A percentile compares a stretch with the other conserved stretches of the same genome.
phyloP scores from a whole-genome alignment of 1,284 basidiomycete genomes.

The Cryptococcus sp. region DNA sequence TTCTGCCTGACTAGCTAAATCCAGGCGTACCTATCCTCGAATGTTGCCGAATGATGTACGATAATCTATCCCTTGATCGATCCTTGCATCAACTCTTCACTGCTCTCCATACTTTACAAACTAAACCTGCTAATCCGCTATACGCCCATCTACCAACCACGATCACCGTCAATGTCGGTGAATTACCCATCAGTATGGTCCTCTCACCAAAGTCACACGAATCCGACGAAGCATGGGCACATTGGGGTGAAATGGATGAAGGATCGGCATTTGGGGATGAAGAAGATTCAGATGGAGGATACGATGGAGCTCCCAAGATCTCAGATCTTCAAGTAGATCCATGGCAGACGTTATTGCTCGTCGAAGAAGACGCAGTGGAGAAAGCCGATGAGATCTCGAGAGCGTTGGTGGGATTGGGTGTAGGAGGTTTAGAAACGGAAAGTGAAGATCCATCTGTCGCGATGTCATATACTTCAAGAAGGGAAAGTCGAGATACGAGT shows the following conservation, averaged over 20 bases:
- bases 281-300: conserved; percentile 56
- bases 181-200: conserved; percentile 71
- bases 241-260: conserved; percentile 52
- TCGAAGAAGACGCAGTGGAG: conserved; percentile 45
- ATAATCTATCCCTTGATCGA: conserved; percentile 64
- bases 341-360: conserved; percentile 82
- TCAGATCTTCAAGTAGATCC: conserved; percentile 57
- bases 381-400: conserved; percentile 19
- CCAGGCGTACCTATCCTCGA: conserved; percentile 30
- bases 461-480: conserved; percentile 6
- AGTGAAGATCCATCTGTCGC: neutral
- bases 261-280: conserved; percentile 47
- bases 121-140: conserved; percentile 61
- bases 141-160: conserved; percentile 54
- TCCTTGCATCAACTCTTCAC: conserved; percentile 66
- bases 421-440: conserved; percentile 10
- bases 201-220: conserved; percentile 61
- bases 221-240: conserved; percentile 59
- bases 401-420: conserved; percentile 20
- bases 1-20: conserved; percentile 2
- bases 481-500: conserved; percentile 21
- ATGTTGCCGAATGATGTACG: conserved; percentile 45
- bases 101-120: conserved; percentile 30
- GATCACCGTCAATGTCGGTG: conserved; percentile 67
- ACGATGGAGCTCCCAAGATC: conserved; percentile 45